Evolutionary conservation across 2,329 filamentous ascomycete genomes (phyloP).

Genomic region (Exutisphaerella laricina): DNA sequence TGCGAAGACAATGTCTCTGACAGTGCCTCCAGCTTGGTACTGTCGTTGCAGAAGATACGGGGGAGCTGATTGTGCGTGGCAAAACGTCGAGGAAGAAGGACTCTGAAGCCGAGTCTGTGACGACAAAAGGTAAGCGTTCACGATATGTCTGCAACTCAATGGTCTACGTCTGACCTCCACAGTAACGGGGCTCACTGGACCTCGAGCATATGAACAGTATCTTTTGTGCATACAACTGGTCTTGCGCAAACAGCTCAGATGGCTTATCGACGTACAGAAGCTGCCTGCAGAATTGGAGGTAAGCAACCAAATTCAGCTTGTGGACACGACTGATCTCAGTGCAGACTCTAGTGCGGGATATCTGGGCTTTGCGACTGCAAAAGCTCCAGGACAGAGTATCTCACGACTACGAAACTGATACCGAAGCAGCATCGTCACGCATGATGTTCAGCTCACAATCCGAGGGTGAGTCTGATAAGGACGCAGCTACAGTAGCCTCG

Average conservation of each 20-base stretch:
- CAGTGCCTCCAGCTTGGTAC: conserved; percentile 30
- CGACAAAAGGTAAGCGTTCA: conserved; percentile 17
- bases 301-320: conserved; percentile 5
- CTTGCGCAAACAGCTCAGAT: conserved; percentile 72
- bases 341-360: conserved; percentile 60
- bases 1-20: neutral
- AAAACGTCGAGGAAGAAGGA: conserved; percentile 25
- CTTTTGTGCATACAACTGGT: conserved; percentile 80
- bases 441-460: conserved; percentile 55
- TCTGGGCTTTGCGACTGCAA: conserved; percentile 74
- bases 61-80: conserved; percentile 27
- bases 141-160: conserved; percentile 5
- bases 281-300: conserved; percentile 71
- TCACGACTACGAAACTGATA: conserved; percentile 32
- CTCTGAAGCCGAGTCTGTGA: conserved; percentile 28
- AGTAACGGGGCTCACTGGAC: conserved; percentile 49
- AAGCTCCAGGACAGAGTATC: conserved; percentile 44
- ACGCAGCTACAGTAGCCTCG: conserved; percentile 27
- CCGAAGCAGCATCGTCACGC: conserved; percentile 40
- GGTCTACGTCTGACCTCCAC: conserved; percentile 9
- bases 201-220: conserved; percentile 68
- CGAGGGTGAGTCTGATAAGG: conserved; percentile 41
- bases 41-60: conserved; percentile 31
- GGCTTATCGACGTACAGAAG: conserved; percentile 61
- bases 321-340: neutral